Base-by-base conservation (phyloP, 1,284 basidiomycete species). In the Rugosomyces carneus region DNA sequence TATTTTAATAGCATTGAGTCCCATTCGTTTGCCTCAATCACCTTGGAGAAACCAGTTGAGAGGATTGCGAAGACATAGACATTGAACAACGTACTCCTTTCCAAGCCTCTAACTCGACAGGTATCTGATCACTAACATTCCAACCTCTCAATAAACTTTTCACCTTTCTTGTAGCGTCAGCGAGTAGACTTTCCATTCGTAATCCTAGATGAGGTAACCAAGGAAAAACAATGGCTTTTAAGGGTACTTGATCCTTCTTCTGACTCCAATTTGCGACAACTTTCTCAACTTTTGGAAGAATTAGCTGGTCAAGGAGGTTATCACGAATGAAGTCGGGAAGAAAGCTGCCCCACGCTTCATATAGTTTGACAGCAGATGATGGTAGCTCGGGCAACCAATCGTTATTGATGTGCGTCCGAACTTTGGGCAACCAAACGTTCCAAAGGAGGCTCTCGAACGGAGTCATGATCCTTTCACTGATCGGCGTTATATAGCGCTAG, bases 401-500 rank as follows among this genome's bases (percentile, higher is more conserved):
- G 63, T 97, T 97, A 64, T 96, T 96, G 63, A 96, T 81, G 7
- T 80, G 75, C 0, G 89, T 88, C 23, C 96, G 83, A n/a, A 99
- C 84, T 64, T 80, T 87, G 0, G 96, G 96, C 19, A 99, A 71
- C 95, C 94, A 99, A 5, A 88, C 72, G 51, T 87, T 89, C 94
- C 95, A 99, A 13, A 99, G 68, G 16, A 99, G 71, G 47, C 86
- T 89, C 62, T 99, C 95, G 64, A 90, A 99, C 0, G 96, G 86
- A 4, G 93, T 93, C 96, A 99, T 99, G 0, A 72, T 72, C 52
- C 69, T 70, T 50, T 81, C 77, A 38, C 77, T 76, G 51, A 50
- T 6, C 13, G 23, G 49, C 36, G 56, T 38, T 43, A 15, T 44
- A 29, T 9, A 10, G 36, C 27, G 16, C 6, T 34, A 19, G 13